Evolutionary conservation across 345 rosid species (phyloP).

Genomic region (Physaria fendleri): DNA sequence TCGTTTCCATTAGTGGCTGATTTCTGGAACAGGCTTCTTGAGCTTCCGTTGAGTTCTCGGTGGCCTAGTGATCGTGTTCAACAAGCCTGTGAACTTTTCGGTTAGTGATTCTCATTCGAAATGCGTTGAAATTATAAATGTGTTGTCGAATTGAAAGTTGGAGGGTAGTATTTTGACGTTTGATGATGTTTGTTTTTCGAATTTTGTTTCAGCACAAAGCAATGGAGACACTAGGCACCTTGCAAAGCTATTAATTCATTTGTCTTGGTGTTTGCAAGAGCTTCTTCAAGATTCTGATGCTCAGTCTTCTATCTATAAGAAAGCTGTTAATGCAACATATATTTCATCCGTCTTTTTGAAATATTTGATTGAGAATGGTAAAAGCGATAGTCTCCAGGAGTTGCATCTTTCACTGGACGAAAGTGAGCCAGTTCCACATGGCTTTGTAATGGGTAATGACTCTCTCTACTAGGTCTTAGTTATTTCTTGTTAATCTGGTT

Average conservation of each 20-base stretch:
- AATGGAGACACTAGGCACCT: constrained; percentile 80
- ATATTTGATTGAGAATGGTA: constrained; percentile 60
- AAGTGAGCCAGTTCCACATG: constrained; percentile 54
- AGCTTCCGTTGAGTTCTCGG: constrained; percentile 65
- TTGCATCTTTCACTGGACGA: constrained; percentile 59
- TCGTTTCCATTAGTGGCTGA: constrained; percentile 78
- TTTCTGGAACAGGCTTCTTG: constrained; percentile 91
- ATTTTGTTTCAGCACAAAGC: constrained; percentile 44
- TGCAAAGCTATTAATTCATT: constrained; percentile 75
- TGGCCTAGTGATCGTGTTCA: constrained; percentile 64
- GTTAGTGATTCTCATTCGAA: constrained; percentile 34
- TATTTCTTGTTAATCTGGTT: not conserved
- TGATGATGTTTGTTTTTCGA: not conserved
- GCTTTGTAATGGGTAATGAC: constrained; percentile 49
- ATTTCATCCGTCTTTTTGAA: constrained; percentile 80
- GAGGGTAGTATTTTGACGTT: no score
- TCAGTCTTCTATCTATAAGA: constrained; percentile 37
- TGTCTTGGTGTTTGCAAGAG: constrained; percentile 78
- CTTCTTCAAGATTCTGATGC: constrained; percentile 42
- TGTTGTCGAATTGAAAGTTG: constrained; percentile 1
- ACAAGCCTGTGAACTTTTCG: constrained; percentile 69
- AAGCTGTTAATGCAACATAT: constrained; percentile 70
- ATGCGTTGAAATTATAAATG: not conserved
- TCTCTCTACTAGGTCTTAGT: not conserved
- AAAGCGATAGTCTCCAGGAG: constrained; percentile 42